Percentiles rank a stretch among this genome's conserved stretches.
Evolutionary conservation across 1,284 basidiomycete genomes (phyloP).

Genomic region (Schizophyllum amplum): DNA sequence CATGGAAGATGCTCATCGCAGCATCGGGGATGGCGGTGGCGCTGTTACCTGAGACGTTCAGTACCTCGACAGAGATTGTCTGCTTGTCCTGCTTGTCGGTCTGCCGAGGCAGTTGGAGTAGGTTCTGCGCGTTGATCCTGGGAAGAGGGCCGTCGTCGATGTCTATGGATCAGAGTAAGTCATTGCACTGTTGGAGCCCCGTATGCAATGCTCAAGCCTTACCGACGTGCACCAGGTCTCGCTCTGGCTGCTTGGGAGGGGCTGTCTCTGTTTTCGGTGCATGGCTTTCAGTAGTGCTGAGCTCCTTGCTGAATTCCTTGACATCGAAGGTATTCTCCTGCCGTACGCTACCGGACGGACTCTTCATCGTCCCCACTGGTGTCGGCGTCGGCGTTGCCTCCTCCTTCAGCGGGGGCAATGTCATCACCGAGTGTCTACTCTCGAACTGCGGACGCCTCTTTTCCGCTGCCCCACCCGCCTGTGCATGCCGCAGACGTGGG

Average conservation of each 20-base stretch:
- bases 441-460: slow-evolving; percentile 61
- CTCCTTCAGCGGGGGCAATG: slow-evolving; percentile 58
- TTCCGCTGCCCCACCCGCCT: slow-evolving; percentile 25
- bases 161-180: slow-evolving; percentile 20
- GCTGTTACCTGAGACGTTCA: slow-evolving; percentile 44
- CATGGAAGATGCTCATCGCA: slow-evolving; percentile 49
- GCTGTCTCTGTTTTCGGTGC: too few species aligned
- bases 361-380: slow-evolving; percentile 38
- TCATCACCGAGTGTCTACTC: slow-evolving; percentile 43
- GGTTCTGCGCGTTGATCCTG: slow-evolving; percentile 35
- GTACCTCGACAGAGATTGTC: slow-evolving; percentile 64
- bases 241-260: too few species aligned
- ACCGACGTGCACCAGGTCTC: slow-evolving; percentile 22
- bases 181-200: not conserved
- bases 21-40: slow-evolving; percentile 30
- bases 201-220: slow-evolving; percentile 5
- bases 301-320: not conserved
- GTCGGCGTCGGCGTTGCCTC: slow-evolving; percentile 54
- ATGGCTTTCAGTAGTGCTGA: not conserved
- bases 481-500: slow-evolving; percentile 8
- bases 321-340: not conserved
- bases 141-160: slow-evolving; percentile 39
- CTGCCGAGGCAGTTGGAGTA: slow-evolving; percentile 15
- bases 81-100: slow-evolving; percentile 29
- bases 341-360: slow-evolving; percentile 3